These are phyloP conservation scores for Lachnellula cervina DNA, from an alignment of 2,329 filamentous ascomycete genomes.

Conservation along the genomic window DNA sequence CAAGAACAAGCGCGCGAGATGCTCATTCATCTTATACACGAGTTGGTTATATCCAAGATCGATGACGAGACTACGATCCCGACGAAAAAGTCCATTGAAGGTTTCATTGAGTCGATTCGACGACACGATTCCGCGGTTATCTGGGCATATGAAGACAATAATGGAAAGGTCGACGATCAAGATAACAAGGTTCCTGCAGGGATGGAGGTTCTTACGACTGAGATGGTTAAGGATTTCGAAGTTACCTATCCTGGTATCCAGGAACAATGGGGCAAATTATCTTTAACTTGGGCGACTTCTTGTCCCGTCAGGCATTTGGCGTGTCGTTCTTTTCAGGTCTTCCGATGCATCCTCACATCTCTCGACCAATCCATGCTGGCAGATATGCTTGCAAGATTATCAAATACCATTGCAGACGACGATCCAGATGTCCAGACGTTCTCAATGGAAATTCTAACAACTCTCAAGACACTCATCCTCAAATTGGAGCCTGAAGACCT, in stretches of 20 bases:
- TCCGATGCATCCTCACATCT: conserved; percentile 85
- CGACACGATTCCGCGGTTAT: conserved; percentile 78
- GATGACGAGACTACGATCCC: conserved; percentile 60
- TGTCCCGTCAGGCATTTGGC: conserved; percentile 93
- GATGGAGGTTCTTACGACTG: conserved; percentile 78
- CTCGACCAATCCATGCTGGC: conserved; percentile 91
- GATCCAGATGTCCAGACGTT: conserved; percentile 93
- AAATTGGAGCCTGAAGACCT: conserved; percentile 77
- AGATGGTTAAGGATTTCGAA: conserved; percentile 82
- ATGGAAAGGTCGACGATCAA: conserved; percentile 68
- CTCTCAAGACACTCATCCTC: conserved; percentile 82
- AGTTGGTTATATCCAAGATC: conserved; percentile 77
- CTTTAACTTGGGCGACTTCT: conserved; percentile 91
- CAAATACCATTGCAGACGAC: conserved; percentile 95
- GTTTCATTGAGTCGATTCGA: conserved; percentile 81
- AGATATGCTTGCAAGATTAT: conserved; percentile 91
- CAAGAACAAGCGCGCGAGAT: conserved; percentile 97
- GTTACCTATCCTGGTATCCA: conserved; percentile 80
- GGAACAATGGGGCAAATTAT: conserved; percentile 85
- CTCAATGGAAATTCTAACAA: conserved; percentile 95
- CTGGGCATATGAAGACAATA: conserved; percentile 93
- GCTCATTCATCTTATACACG: conserved; percentile 95
- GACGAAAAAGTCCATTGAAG: conserved; percentile 73
- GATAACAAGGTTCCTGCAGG: conserved; percentile 77
- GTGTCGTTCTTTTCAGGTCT: conserved; percentile 95